Evolutionary conservation across 2,329 filamentous ascomycete species (phyloP).

Genomic region (Pseudogymnoascus sp.): DNA sequence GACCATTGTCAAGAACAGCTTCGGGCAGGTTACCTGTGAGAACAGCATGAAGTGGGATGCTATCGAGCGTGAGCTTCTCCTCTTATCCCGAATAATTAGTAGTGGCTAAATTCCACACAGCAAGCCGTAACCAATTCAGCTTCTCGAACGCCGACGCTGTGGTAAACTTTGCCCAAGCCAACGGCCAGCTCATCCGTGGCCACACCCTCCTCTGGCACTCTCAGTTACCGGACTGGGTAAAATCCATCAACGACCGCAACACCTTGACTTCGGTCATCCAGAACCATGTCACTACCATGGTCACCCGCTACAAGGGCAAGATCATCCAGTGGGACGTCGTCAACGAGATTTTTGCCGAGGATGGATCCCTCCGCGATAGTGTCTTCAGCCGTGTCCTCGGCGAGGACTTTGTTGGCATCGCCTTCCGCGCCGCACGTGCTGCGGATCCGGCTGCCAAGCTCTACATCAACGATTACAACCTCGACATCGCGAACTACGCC

Average conservation of each 20-base stretch:
- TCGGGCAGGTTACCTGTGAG: slow-evolving; percentile 57
- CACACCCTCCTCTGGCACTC: slow-evolving; percentile 61
- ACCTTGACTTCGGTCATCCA: slow-evolving; percentile 49
- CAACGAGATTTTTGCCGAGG: slow-evolving; percentile 52
- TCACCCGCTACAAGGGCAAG: slow-evolving; percentile 54
- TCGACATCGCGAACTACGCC: slow-evolving; percentile 39
- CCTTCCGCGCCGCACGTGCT: slow-evolving; percentile 57
- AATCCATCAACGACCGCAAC: slow-evolving; percentile 40
- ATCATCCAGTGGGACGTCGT: slow-evolving; percentile 55
- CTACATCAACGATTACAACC: slow-evolving; percentile 68
- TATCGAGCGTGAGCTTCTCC: slow-evolving; percentile 32
- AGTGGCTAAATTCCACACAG: slow-evolving; percentile 1
- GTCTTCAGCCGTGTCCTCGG: slow-evolving; percentile 62
- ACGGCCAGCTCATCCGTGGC: slow-evolving; percentile 52
- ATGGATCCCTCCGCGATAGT: slow-evolving; percentile 39
- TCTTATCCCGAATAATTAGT: background rate
- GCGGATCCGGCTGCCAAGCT: slow-evolving; percentile 60
- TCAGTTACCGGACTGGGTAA: slow-evolving; percentile 52
- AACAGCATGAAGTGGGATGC: slow-evolving; percentile 66
- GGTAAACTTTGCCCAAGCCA: slow-evolving; percentile 47
- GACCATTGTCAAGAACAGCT: slow-evolving; percentile 49
- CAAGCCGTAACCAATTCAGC: slow-evolving; percentile 42
- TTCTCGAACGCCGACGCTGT: slow-evolving; percentile 48
- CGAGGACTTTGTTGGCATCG: slow-evolving; percentile 60
- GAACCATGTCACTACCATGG: slow-evolving; percentile 50